These are phyloP conservation scores for Closterium sp. DNA, from an alignment of 139 green algal species.

Conservation along the genomic window DNA sequence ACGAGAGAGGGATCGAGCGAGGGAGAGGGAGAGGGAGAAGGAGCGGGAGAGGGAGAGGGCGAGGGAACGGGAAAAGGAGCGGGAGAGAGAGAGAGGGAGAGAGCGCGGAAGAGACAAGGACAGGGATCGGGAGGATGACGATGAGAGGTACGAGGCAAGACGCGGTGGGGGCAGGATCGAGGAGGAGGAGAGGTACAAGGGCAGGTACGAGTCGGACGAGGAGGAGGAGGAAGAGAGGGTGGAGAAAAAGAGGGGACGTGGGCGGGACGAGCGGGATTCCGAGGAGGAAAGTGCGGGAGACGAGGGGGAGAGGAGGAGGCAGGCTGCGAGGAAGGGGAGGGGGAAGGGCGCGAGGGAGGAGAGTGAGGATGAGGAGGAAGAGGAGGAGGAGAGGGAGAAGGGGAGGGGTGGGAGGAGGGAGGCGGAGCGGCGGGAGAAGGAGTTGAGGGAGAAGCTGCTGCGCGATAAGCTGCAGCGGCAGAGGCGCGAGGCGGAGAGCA, in stretches of 20 bases:
- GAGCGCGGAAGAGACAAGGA: slow-evolving; percentile 20
- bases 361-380: slow-evolving; percentile 1
- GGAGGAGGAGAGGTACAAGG: slow-evolving; percentile 8
- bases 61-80: background rate
- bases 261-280: slow-evolving; percentile 2
- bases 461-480: slow-evolving; percentile 26
- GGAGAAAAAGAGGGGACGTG: background rate
- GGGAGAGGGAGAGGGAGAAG: slow-evolving; percentile 38
- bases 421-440: slow-evolving; percentile 20
- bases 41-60: slow-evolving; percentile 41
- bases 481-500: slow-evolving; percentile 32
- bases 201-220: background rate
- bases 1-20: slow-evolving; percentile 31
- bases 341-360: background rate
- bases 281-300: slow-evolving; percentile 7
- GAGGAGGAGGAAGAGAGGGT: slow-evolving; percentile 15
- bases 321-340: slow-evolving; percentile 1
- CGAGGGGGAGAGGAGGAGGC: slow-evolving; percentile 5
- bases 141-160: slow-evolving; percentile 9
- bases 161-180: background rate
- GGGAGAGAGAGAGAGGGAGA: slow-evolving; percentile 17
- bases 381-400: background rate
- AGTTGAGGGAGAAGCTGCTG: slow-evolving; percentile 19
- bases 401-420: background rate
- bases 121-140: slow-evolving; percentile 14